Percentiles rank a stretch among this genome's conserved stretches.
These are phyloP conservation scores for Sphaerostilbella broomeana DNA, from an alignment of 2,329 filamentous ascomycete species.

Conservation along the genomic window DNA sequence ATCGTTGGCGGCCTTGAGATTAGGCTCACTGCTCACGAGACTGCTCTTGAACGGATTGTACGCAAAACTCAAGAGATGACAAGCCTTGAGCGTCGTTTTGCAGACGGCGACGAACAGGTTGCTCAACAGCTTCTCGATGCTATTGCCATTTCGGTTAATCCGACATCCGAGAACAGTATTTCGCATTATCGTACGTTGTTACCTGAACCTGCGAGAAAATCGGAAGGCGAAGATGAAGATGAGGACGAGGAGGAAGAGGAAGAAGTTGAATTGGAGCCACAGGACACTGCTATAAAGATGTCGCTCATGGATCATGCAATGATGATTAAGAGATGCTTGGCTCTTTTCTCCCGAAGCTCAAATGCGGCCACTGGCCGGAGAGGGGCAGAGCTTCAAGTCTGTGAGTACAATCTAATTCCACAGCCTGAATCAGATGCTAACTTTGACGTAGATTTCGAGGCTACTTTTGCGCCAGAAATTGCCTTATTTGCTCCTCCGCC, in stretches of 20 bases:
- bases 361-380: conserved; percentile 51
- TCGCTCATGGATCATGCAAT: conserved; percentile 85
- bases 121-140: conserved; percentile 66
- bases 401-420: conserved; percentile 40
- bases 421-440: too few species aligned
- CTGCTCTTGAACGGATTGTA: conserved; percentile 83
- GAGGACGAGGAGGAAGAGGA: conserved; percentile 36
- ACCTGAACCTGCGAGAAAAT: conserved; percentile 37
- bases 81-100: conserved; percentile 65
- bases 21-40: conserved; percentile 67
- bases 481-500: conserved; percentile 52
- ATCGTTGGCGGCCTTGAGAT: conserved; percentile 64
- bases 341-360: conserved; percentile 57
- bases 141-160: conserved; percentile 69
- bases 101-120: conserved; percentile 64
- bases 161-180: conserved; percentile 68
- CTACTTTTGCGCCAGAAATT: conserved; percentile 59
- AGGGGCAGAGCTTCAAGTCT: conserved; percentile 54
- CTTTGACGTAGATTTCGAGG: conserved; percentile 48
- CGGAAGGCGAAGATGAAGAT: conserved; percentile 30
- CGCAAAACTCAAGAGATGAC: conserved; percentile 85
- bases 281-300: conserved; percentile 76
- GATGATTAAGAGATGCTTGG: conserved; percentile 75
- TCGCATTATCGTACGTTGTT: conserved; percentile 71
- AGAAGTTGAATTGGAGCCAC: conserved; percentile 43